Conservation (phyloP, 345 rosid species). For the Microcos paniculata region DNA sequence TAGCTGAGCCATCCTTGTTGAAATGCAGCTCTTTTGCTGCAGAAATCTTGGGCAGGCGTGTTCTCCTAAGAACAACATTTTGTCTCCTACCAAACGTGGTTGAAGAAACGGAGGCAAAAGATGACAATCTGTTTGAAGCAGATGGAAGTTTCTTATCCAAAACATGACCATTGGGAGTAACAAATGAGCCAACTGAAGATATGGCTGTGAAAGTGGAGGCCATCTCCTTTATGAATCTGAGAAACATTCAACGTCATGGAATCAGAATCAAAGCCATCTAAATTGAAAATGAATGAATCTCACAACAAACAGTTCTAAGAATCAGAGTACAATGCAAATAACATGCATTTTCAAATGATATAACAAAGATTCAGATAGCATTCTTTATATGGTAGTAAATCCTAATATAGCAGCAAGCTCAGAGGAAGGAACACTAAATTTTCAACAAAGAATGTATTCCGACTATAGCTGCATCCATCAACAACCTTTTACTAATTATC, state of each 20-base stretch:
- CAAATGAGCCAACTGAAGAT: constrained; percentile 68
- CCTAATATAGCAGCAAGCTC: no score
- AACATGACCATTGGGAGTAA: constrained; percentile 51
- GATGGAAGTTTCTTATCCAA: constrained; percentile 56
- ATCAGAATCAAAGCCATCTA: neutral
- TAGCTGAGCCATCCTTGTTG: constrained; percentile 90
- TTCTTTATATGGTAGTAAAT: no score
- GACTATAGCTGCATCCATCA: no score
- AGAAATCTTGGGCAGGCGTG: constrained; percentile 50
- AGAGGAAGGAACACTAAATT: no score
- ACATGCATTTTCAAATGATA: no score
- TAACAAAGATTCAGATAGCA: no score
- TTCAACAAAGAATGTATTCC: no score
- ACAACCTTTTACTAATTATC: no score
- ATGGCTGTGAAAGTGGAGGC: constrained; percentile 72
- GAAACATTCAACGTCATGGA: constrained; percentile 7
- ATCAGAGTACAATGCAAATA: no score
- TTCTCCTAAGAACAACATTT: constrained; percentile 43
- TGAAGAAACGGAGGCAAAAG: constrained; percentile 66
- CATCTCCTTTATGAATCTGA: constrained; percentile 42
- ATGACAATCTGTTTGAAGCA: constrained; percentile 62
- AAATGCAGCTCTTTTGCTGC: constrained; percentile 96
- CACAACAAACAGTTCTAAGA: neutral
- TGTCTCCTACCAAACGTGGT: constrained; percentile 55
- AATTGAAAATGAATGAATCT: neutral